Evolutionary conservation across 352 stramenopile species (phyloP).

Genomic region (Lagenidium giganteum): DNA sequence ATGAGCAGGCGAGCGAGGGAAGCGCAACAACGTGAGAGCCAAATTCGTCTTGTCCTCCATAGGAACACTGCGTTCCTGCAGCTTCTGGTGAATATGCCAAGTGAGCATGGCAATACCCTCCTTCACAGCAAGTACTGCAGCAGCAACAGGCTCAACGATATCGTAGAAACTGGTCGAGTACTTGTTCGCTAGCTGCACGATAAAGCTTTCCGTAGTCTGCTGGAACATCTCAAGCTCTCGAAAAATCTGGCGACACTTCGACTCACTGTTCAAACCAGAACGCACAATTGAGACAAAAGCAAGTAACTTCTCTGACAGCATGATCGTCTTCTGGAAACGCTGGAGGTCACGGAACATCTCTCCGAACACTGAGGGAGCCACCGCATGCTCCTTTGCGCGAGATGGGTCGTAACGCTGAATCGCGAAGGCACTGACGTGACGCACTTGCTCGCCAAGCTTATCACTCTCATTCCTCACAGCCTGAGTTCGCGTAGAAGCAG

Average conservation of each 20-base stretch:
- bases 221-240: constrained; percentile 87
- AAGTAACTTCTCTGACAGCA: constrained; percentile 52
- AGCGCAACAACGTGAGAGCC: constrained; percentile 59
- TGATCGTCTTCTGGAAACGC: constrained; percentile 72
- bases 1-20: constrained; percentile 33
- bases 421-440: constrained; percentile 16
- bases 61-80: constrained; percentile 43
- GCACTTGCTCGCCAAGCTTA: constrained; percentile 9
- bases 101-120: constrained; percentile 76
- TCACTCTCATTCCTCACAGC: not conserved
- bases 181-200: constrained; percentile 57
- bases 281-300: constrained; percentile 36
- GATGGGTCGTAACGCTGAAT: constrained; percentile 23
- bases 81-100: constrained; percentile 50
- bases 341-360: constrained; percentile 72
- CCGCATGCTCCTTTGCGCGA: constrained; percentile 4
- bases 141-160: constrained; percentile 73
- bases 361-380: constrained; percentile 46
- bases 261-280: constrained; percentile 24
- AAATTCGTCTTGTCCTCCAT: constrained; percentile 41
- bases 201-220: constrained; percentile 81
- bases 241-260: constrained; percentile 62
- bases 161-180: constrained; percentile 77
- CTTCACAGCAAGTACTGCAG: constrained; percentile 80
- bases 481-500: constrained; percentile 3